Percentiles rank a stretch among this genome's conserved stretches.
phyloP scores from a whole-genome alignment of 768 basidiomycete species.

The Auriscalpium orientale region DNA sequence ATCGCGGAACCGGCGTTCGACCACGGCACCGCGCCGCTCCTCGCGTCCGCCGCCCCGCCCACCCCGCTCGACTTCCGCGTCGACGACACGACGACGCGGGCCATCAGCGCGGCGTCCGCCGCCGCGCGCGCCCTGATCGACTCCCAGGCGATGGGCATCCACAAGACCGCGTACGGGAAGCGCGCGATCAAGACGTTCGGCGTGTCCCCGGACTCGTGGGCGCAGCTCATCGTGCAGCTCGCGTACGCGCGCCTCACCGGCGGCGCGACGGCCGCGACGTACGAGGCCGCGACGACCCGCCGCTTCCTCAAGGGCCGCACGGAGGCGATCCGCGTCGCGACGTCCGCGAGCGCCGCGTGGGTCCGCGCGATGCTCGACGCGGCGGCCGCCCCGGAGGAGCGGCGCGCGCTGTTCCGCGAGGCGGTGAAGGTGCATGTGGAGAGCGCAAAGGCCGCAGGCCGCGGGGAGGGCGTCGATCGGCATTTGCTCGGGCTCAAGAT shows the following conservation, averaged over 20 bases:
- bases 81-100: slow-evolving; percentile 34
- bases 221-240: slow-evolving; percentile 86
- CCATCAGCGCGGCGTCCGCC: slow-evolving; percentile 49
- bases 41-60: slow-evolving; percentile 26
- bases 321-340: slow-evolving; percentile 86
- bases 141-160: slow-evolving; percentile 55
- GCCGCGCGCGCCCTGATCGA: slow-evolving; percentile 54
- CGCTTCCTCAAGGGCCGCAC: slow-evolving; percentile 86
- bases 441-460: slow-evolving; percentile 58
- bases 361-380: slow-evolving; percentile 62
- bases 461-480: slow-evolving; percentile 75
- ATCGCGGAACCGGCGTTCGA: slow-evolving; percentile 59
- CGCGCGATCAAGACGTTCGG: slow-evolving; percentile 78
- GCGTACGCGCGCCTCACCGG: slow-evolving; percentile 72
- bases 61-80: slow-evolving; percentile 59
- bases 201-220: slow-evolving; percentile 92
- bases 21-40: slow-evolving; percentile 35
- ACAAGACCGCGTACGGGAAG: slow-evolving; percentile 76
- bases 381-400: slow-evolving; percentile 30
- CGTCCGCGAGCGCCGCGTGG: slow-evolving; percentile 69
- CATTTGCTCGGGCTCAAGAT: too few relatives aligned
- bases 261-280: slow-evolving; percentile 52
- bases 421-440: slow-evolving; percentile 60
- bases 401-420: slow-evolving; percentile 44
- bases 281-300: slow-evolving; percentile 87